Base-by-base conservation (phyloP, 495 filamentous ascomycete species). In the Penicillium cataractarum region DNA sequence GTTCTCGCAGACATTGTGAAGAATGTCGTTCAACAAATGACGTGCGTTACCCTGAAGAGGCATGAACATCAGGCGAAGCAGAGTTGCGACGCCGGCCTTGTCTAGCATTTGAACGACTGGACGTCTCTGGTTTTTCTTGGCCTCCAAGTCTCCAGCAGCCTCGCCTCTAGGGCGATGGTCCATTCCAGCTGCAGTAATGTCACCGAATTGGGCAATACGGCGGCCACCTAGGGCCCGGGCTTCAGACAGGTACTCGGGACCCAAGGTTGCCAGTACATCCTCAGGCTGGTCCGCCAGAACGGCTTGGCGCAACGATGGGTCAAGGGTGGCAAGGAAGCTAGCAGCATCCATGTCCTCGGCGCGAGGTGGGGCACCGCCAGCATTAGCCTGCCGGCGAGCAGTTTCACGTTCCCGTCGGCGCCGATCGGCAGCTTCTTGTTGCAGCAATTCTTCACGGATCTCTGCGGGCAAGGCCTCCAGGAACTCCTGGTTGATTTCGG, bases 61-160 rank as follows among this genome's bases (percentile, higher is more conserved):
- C 62, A 97, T 89, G 71, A 99, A 99, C 94, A 99, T 97, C 13
- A 99, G 82, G 17, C 95, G 91, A 35, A 99, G 84, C 8, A 99
- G 77, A 12, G 95, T 97, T 24, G 96, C 95, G 72, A 99, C 87
- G 27, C 95, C 95, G 57, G 93, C 84, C 72, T 96, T 97, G 76
- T 99, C 96, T 6, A 98, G 86, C 89, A 98, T 96, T 75, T 99
- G 95, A 32, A 97, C 88, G 54, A 92, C 89, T 24, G 90, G 89
- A 67, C 88, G 87, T 58, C 92, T 85, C 64, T 89, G 86, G 26
- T 86, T 83, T 75, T 96, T 96, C 74, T 87, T 87, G 6, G 72
- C 69, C 57, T 83, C 77, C 65, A 80, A 74, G 58, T 73, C 72
- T 26, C 78, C 75, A 27, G 72, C 71, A 53, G 69, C 66, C 37